Conservation (phyloP, 441 rosid species). For the Pelargonium citronellum region DNA sequence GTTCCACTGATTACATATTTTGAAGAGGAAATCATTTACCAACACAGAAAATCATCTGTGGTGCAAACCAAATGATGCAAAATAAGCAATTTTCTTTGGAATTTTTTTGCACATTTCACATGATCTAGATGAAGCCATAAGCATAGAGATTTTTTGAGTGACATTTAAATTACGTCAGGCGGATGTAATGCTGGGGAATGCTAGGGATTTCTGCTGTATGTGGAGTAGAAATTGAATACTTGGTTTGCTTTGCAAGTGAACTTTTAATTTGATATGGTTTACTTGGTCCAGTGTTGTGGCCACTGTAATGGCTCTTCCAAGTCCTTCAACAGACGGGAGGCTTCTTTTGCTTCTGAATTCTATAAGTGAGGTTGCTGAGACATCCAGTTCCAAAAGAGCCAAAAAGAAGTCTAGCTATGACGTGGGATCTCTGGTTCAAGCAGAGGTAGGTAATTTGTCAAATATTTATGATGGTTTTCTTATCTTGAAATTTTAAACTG, state of each 20-base stretch:
- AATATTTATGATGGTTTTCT: slow-evolving; percentile 13
- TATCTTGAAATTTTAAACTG: slow-evolving; percentile 1
- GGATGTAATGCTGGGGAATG: not conserved
- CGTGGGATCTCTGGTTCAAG: slow-evolving; percentile 79
- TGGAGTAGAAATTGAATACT: not conserved
- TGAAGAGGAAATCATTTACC: not conserved
- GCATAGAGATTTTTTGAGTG: not conserved
- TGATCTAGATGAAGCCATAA: not conserved
- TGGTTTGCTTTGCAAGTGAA: slow-evolving; percentile 4
- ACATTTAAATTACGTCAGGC: not conserved
- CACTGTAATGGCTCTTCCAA: slow-evolving; percentile 67
- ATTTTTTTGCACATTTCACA: no score
- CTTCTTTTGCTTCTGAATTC: slow-evolving; percentile 83
- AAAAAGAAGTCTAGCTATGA: slow-evolving; percentile 62
- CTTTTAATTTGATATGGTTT: slow-evolving; percentile 16
- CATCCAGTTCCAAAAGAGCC: slow-evolving; percentile 72
- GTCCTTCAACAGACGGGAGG: slow-evolving; percentile 60
- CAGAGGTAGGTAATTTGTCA: slow-evolving; percentile 54
- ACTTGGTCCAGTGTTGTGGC: slow-evolving; percentile 56
- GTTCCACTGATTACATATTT: not conserved
- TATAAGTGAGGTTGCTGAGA: slow-evolving; percentile 46
- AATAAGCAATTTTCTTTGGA: no score
- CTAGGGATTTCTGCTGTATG: no score
- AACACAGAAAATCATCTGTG: not conserved
- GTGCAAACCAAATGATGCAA: not conserved